Conservation (phyloP, 345 rosid genomes). For the Firmiana major region DNA sequence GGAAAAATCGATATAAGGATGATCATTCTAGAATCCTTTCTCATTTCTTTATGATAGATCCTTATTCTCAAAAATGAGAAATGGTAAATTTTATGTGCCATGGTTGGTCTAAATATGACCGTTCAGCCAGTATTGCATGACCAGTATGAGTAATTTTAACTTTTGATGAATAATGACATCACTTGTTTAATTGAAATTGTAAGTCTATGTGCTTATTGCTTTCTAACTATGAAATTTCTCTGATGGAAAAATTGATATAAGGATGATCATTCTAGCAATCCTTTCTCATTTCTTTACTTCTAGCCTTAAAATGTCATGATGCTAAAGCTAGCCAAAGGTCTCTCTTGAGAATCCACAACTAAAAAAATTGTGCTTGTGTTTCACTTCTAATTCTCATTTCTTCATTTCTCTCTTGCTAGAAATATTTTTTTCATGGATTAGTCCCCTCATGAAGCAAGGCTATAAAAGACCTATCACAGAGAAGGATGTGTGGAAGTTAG, state of each 20-base stretch:
- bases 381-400: slow-evolving; percentile 12
- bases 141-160: background rate
- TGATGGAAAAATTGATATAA: background rate
- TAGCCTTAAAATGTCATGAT: slow-evolving; percentile 9
- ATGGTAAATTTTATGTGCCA: background rate
- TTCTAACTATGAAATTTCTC: background rate
- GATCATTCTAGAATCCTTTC: background rate
- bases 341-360: slow-evolving; percentile 3
- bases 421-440: slow-evolving; percentile 75
- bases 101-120: background rate
- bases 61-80: slow-evolving; percentile 4
- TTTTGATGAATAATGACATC: background rate
- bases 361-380: background rate
- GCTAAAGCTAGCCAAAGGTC: background rate
- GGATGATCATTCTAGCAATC: background rate
- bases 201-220: background rate
- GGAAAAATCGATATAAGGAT: background rate
- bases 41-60: background rate
- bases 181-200: background rate
- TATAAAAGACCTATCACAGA: slow-evolving; percentile 85
- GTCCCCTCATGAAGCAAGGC: slow-evolving; percentile 83
- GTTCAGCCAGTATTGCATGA: background rate
- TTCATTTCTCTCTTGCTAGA: slow-evolving; percentile 34
- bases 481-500: slow-evolving; percentile 92
- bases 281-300: slow-evolving; percentile 1